Base-by-base conservation (phyloP, 106 monocot species). In the Allium sativum region DNA sequence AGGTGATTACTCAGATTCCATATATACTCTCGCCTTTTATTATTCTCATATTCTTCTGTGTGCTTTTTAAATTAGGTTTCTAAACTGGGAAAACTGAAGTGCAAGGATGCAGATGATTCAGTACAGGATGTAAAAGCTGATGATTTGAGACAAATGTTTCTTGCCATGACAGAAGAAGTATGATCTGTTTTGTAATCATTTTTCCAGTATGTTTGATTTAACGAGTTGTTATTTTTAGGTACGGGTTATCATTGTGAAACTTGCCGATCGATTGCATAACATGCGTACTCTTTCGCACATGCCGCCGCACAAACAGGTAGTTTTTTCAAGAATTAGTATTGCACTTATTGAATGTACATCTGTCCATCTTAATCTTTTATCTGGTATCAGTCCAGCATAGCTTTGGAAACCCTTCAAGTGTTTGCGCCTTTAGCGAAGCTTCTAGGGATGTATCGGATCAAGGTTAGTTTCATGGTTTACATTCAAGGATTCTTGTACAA, bases 91-190 rank as follows among this genome's bases (percentile, higher is more conserved):
- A 96, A 96, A 61, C 75, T 96, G 56, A 66, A 96, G 65, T 87
- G 91, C 47, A 87, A 91, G 68, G 76, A 73, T 77, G 52, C 60
- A 9, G 67, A 70, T 42, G 73, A 69, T 60, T 78, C 90, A 22
- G 84, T 74, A 60, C 96, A 88, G 65, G 96, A 96, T 80, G 87
- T 96, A 42, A 91, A 96, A 78, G 90, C 96, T 56, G 82, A 96
- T 73, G 96, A 96, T 74, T 64, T 96, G 58, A 77, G 90, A 55
- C 96, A 91, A 62, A 96, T 96, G 96, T 96, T 96, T 61, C 87
- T 96, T 75, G 84, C 96, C 19, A 96, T 96, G 96, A 91, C 96
- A 72, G 87, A 96, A 74, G 96, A 96, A 87, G 96, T 96, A 46
- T 56, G 16, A 13, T 61, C 44, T 41, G 22, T 52, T 65, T 15